phyloP scores from a whole-genome alignment of 148 eudicot species.

The Spergularia bocconei region DNA sequence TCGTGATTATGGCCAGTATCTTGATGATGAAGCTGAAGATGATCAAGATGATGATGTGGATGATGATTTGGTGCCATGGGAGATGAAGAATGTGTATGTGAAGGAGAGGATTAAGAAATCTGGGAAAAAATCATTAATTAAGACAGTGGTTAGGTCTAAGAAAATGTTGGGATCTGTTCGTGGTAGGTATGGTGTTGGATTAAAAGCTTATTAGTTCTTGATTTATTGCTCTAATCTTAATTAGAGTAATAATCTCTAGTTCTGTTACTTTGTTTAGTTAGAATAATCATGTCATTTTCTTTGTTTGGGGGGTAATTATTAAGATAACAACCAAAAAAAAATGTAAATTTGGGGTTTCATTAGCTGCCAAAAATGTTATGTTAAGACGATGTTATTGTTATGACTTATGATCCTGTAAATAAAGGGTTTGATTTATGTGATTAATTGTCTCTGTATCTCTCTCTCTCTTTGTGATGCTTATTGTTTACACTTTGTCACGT shows the following conservation, averaged over 20 bases:
- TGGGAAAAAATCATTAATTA: constrained; percentile 57
- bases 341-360: constrained; percentile 26
- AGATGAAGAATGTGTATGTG: constrained; percentile 37
- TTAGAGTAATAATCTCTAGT: not conserved
- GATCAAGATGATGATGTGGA: constrained; percentile 46
- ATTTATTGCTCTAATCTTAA: not conserved
- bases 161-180: constrained; percentile 43
- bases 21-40: constrained; percentile 26
- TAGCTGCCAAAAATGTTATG: not conserved
- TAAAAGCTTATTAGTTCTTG: constrained; percentile 25
- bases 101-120: constrained; percentile 63
- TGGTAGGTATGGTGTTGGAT: constrained; percentile 55
- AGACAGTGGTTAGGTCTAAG: constrained; percentile 44
- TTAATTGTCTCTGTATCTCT: not conserved
- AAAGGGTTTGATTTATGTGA: not conserved
- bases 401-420: constrained; percentile 15
- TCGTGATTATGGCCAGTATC: not conserved
- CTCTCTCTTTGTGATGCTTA: not conserved
- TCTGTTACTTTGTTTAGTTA: not conserved
- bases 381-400: not conserved
- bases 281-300: constrained; percentile 1
- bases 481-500: not conserved
- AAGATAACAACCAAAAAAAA: not conserved
- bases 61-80: constrained; percentile 70
- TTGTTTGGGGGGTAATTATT: not conserved